Conservation (phyloP, 1,139 yeast genomes). For the Hyphopichia burtonii region DNA sequence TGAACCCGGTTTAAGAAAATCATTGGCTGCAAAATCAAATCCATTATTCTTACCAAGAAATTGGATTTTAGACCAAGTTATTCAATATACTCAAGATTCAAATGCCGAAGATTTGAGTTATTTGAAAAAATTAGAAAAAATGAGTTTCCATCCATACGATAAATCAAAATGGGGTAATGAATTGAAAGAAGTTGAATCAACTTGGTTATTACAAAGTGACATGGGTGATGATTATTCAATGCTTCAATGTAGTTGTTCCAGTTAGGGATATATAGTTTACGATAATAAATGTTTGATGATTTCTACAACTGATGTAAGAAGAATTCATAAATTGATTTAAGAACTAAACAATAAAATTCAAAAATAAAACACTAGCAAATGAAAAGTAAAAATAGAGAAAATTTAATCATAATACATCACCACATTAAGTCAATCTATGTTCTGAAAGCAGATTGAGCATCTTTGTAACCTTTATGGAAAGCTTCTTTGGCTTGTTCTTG, state of each 20-base stretch:
- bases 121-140: conserved; percentile 54
- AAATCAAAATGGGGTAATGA: conserved; percentile 61
- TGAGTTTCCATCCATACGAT: conserved; percentile 67
- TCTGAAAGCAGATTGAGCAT: conserved; percentile 29
- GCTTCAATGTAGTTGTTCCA: conserved; percentile 68
- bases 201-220: conserved; percentile 53
- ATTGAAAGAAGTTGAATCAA: conserved; percentile 51
- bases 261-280: too few species aligned
- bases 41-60: conserved; percentile 83
- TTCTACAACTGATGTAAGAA: background rate
- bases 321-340: background rate
- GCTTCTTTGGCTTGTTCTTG: conserved; percentile 41
- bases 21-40: conserved; percentile 49
- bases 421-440: conserved; percentile 6
- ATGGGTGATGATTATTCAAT: conserved; percentile 48
- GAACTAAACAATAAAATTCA: background rate
- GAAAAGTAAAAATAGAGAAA: background rate
- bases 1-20: conserved; percentile 31
- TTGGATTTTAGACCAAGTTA: conserved; percentile 86
- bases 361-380: background rate
- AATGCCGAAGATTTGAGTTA: conserved; percentile 36
- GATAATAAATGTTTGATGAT: too few species aligned
- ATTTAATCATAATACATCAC: conserved; percentile 1
- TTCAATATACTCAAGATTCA: conserved; percentile 44
- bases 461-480: conserved; percentile 36